Evolutionary conservation across 2,329 filamentous ascomycete genomes (phyloP), one percentile per base, ranked within the genome.

Genomic region (Huntiella decipiens): DNA sequence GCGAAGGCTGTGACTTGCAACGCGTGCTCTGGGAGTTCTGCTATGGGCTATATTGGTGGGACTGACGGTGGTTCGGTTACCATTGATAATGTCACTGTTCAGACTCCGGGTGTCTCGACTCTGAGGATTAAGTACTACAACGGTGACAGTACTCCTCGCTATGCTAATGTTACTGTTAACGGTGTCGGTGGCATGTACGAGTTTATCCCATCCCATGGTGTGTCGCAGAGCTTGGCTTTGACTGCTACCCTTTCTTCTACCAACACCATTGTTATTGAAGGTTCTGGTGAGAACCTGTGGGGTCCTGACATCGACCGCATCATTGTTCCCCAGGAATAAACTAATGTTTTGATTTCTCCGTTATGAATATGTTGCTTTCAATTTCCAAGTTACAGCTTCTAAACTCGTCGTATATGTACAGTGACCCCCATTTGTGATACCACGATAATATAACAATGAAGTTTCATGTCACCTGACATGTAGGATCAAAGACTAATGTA

Each of bases 31-130:
- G 65, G 64, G 2, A 56, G 58, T 2, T 55, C 60, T 1, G 60
- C 66, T 0, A 70, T 69, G 0, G 75, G 76, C 0, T 77, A 72
- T 28, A 61, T 71, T 3, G 75, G 75, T 0, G 71, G 71, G 0
- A 56, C 61, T 0, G 54, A 60, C 0, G 59, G 58, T 0, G 70
- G 69, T 0, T 65, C 60, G 0, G 58, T 74, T 2, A 64, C 63
- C 0, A 70, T 79, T 42, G 54, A 55, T 0, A 59, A 58, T 4
- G 61, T 77, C 2, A 58, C 58, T 12, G 67, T 66, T 41, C 57
- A 61, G 1, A 62, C 57, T 0, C 58, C 63, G 0, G 66, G 64
- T 0, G 55, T 61, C 10, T 70, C 64, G 0, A 75, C 73, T 0
- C 59, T 79, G 7, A 58, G 67, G 1, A 64, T 79, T 45, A 66